Evolutionary conservation across 345 rosid genomes (phyloP), one percentile per base, ranked within the genome.

Genomic region (Dipteronia sinensis): DNA sequence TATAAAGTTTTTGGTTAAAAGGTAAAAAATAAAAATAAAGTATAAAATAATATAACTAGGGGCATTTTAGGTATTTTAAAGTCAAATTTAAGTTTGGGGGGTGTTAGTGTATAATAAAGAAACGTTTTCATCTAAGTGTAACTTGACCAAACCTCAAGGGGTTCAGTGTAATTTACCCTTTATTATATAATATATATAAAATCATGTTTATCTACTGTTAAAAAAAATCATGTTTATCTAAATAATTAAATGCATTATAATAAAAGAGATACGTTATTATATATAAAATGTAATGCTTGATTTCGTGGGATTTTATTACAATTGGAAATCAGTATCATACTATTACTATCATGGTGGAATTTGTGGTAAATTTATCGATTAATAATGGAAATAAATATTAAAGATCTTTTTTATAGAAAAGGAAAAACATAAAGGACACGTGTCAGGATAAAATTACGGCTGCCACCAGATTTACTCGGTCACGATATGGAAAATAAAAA

Each of bases 401-500:
- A 10, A 29, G 65, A 11, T 0, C 55, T 16, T 22, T 1, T 38
- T 64, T 38, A 42, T n/a, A 16, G n/a, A 64, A 70, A 34, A 58
- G 25, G 16, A 31, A 15, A 27, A 11, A 71, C 51, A 6, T 3
- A 15, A 20, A 23, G 31, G 67, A 72, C 63, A 68, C 67, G 51
- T 77, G 55, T 49, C 53, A 1, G 8, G 55, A 65, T 7, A 59
- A 7, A 12, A n/a, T 23, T 42, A 27, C 42, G 29, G 68, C 46
- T 55, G 56, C 16, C 44, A 55, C 10, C 38, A n/a, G 27, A 63
- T 34, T 78, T 72, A 75, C 79, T 77, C 68, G 79, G 83, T 69
- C 76, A 66, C 8, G 2, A 34, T 34, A 19, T 65, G 67, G 61
- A 15, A 42, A 53, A 4, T 42, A 53, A 15, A 53, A 53, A 53